Evolutionary conservation across 352 stramenopile species (phyloP), one percentile per base, ranked within the genome.

Genomic region (Phytophthora citricola): DNA sequence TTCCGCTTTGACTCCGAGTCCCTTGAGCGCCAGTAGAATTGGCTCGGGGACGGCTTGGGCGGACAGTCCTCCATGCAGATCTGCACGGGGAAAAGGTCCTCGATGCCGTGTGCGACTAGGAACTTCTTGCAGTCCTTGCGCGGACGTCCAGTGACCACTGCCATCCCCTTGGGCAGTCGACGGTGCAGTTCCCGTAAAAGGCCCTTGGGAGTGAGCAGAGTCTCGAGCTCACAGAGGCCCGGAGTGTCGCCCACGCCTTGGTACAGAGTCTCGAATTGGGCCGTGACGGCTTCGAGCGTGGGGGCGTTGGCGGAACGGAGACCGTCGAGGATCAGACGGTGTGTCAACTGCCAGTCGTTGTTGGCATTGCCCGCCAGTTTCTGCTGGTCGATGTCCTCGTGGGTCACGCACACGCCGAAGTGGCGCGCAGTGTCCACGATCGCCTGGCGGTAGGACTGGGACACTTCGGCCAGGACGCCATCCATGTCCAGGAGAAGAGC

Each of bases 401-500:
- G 59, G 31, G 89, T 95, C 29, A 99, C 87, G 6, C 63, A 51
- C 10, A 85, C 97, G 43, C 83, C 91, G 69, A 97, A 98, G 70
- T 87, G 75, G 43, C 83, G 78, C 31, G 90, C 91, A 1, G 93
- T 98, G 43, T 88, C 70, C 2, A 94, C 61, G 69, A 99, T 99
- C 8, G 93, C 91, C 41, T 87, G 80, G 53, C 94, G 89, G 70
- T 99, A 99, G n/a, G 92, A 98, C 55, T 91, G 76, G 17, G 87
- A 95, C 4, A 99, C 97, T 60, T 99, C 97, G 57, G 96, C 97
- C 44, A 99, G 79, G 34, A 99, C 96, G 58, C 97, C 96, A 76
- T 99, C 97, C 96, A 99, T 99, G 78, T 99, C 96, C 59, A 98
- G 88, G 31, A 99, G 82, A 48, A 98, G 74, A 36, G 88, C 90